Evolutionary conservation across 1,284 basidiomycete species (phyloP), one percentile per base, ranked within the genome.

Genomic region (Athelia sp.): DNA sequence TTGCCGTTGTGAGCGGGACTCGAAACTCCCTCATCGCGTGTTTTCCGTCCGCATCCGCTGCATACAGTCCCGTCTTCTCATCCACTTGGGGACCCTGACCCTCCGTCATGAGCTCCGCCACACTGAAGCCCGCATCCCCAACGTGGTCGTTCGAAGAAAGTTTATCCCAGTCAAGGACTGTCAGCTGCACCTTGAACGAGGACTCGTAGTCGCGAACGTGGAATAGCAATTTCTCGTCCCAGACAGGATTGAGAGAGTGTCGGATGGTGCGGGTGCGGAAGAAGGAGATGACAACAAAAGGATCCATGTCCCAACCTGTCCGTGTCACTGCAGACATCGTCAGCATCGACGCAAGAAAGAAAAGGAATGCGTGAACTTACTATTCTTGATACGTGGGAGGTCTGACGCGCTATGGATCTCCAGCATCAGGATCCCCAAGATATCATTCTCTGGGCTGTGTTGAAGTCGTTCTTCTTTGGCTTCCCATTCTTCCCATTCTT

Each of bases 221-320:
- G 75, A 98, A 98, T 17, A 98, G 76, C 1, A 99, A 75, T 67
- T 96, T 96, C 69, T 98, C 94, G 57, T 98, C 90, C 92, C 94
- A 98, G 0, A 79, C 76, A 0, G 96, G 96, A 63, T 92, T 93
- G 53, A 93, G 80, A 13, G 84, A 88, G 64, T 95, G 92, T 10
- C 92, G 81, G 53, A 94, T 87, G 23, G 94, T 86, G 43, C 93
- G 85, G 0, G 94, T 98, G 3, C 95, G 80, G 71, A 98, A 98
- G 10, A 98, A 0, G 93, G 94, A 60, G 98, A 94, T 93, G n/a
- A n/a, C n/a, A n/a, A n/a, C n/a, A n/a, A n/a, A n/a, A n/a, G n/a
- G n/a, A n/a, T n/a, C n/a, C n/a, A 98, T 98, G 63, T 98, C 95
- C 80, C 86, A 94, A 0, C 89, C 89, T 0, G 81, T 89, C 2